phyloP scores from a whole-genome alignment of 257 asterid genomes.

The Rauvolfia tetraphylla region DNA sequence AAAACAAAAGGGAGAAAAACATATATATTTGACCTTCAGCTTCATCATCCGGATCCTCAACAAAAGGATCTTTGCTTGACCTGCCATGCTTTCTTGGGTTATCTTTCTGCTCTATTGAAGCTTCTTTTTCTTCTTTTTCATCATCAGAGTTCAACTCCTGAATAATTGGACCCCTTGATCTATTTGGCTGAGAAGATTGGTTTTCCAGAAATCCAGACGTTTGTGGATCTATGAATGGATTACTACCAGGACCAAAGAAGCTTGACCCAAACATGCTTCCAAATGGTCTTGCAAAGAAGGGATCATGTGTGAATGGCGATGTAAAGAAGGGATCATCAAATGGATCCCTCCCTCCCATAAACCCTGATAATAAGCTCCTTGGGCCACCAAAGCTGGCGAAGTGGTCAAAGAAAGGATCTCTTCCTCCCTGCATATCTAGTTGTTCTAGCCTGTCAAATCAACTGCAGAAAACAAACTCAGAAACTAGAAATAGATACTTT shows the following conservation, averaged over 20 bases:
- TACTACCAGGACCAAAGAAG: constrained; percentile 13
- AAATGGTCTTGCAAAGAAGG: constrained; percentile 55
- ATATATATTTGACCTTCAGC: constrained; percentile 42
- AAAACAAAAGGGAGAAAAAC: background rate
- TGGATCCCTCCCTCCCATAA: constrained; percentile 79
- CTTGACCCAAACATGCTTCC: constrained; percentile 44
- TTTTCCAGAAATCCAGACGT: constrained; percentile 46
- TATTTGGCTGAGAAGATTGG: constrained; percentile 41
- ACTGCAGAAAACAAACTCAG: background rate
- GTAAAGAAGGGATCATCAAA: constrained; percentile 88
- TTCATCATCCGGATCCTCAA: constrained; percentile 72
- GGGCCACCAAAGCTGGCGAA: constrained; percentile 51
- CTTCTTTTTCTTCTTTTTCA: constrained; percentile 50
- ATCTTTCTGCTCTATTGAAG: constrained; percentile 29
- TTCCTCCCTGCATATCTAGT: constrained; percentile 68
- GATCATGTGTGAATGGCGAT: constrained; percentile 70
- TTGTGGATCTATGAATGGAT: constrained; percentile 25
- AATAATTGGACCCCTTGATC: constrained; percentile 67
- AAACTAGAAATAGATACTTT: background rate
- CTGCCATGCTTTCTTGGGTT: constrained; percentile 75
- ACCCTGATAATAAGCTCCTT: constrained; percentile 42
- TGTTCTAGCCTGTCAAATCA: constrained; percentile 3
- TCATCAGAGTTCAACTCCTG: constrained; percentile 90
- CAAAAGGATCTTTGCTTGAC: constrained; percentile 61
- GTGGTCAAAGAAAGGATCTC: constrained; percentile 64